Percentiles rank a stretch among this genome's conserved stretches.
Evolutionary conservation across 805 yeast genomes (phyloP).

Genomic region (Wickerhamomyces sydowiorum): DNA sequence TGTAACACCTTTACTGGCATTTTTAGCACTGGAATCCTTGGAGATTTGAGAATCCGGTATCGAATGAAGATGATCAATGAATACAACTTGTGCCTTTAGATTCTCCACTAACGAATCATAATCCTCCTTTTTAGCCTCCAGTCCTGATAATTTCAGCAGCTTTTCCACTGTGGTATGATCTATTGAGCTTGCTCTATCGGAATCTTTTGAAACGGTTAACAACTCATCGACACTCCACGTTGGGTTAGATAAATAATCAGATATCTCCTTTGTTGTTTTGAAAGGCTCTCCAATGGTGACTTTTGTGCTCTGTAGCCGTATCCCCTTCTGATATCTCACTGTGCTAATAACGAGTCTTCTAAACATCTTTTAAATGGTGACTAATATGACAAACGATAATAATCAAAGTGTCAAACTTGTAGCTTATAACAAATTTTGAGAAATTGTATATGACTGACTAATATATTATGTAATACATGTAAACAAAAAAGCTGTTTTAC

Average conservation of each 20-base stretch:
- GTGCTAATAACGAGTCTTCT: conserved; percentile 6
- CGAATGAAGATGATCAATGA: conserved; percentile 40
- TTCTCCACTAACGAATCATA: conserved; percentile 26
- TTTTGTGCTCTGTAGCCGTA: conserved; percentile 2
- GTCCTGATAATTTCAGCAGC: conserved; percentile 43
- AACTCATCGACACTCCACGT: conserved; percentile 21
- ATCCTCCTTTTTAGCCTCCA: conserved; percentile 30
- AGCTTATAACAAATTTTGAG: too few relatives aligned
- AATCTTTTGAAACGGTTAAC: conserved; percentile 12
- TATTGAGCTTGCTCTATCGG: conserved; percentile 10
- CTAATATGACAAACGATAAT: too few relatives aligned
- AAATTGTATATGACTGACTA: too few relatives aligned
- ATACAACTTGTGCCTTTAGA: conserved; percentile 42
- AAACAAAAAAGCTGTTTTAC: too few relatives aligned
- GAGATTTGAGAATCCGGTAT: conserved; percentile 22
- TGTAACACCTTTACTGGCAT: conserved; percentile 21
- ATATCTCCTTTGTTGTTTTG: conserved; percentile 8
- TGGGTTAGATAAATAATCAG: conserved; percentile 8
- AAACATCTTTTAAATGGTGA: too few relatives aligned
- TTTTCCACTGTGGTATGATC: conserved; percentile 18
- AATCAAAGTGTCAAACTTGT: too few relatives aligned
- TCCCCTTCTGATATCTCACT: neutral
- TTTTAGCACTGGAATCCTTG: conserved; percentile 18
- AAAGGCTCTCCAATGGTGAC: conserved; percentile 2
- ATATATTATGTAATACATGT: too few relatives aligned